Percentiles rank a stretch among this genome's conserved stretches.
Conservation (phyloP, 805 yeast genomes). For the Candida easanensis region DNA sequence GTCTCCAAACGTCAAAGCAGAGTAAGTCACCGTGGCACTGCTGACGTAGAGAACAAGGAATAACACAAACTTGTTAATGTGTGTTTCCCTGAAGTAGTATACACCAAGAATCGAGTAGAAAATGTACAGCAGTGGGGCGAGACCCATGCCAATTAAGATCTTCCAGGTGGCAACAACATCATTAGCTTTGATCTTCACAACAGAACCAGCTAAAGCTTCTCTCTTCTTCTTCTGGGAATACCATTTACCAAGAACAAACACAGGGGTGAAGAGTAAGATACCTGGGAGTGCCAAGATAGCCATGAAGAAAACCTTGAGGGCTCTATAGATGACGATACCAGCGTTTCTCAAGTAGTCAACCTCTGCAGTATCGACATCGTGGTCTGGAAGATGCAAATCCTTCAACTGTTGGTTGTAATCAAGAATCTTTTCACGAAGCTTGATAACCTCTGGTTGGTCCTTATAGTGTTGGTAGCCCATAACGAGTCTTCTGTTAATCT, state of each 20-base stretch:
- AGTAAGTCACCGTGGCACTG: slow-evolving; percentile 73
- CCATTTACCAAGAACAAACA: slow-evolving; percentile 71
- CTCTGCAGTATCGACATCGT: slow-evolving; percentile 49
- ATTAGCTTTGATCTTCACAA: slow-evolving; percentile 86
- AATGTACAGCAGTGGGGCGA: slow-evolving; percentile 83
- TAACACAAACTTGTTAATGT: slow-evolving; percentile 29
- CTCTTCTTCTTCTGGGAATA: slow-evolving; percentile 72
- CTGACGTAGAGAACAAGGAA: slow-evolving; percentile 51
- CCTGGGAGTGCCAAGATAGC: slow-evolving; percentile 81
- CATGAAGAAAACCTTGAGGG: slow-evolving; percentile 53
- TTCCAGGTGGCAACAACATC: slow-evolving; percentile 99
- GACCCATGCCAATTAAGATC: slow-evolving; percentile 80
- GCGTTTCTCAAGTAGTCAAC: slow-evolving; percentile 48
- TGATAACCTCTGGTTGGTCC: slow-evolving; percentile 64
- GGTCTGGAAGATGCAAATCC: slow-evolving; percentile 57
- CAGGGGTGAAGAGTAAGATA: slow-evolving; percentile 81
- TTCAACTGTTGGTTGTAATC: slow-evolving; percentile 65
- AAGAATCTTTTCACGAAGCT: slow-evolving; percentile 59
- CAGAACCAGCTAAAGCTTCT: slow-evolving; percentile 78
- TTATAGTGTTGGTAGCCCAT: slow-evolving; percentile 75
- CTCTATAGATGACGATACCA: slow-evolving; percentile 54
- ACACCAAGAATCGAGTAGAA: slow-evolving; percentile 69
- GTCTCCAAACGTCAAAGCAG: slow-evolving; percentile 92
- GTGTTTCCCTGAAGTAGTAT: slow-evolving; percentile 32
- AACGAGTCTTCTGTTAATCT: slow-evolving; percentile 84